Base-by-base conservation (phyloP, 2,329 filamentous ascomycete genomes). In the Aurifilum marmelostoma region DNA sequence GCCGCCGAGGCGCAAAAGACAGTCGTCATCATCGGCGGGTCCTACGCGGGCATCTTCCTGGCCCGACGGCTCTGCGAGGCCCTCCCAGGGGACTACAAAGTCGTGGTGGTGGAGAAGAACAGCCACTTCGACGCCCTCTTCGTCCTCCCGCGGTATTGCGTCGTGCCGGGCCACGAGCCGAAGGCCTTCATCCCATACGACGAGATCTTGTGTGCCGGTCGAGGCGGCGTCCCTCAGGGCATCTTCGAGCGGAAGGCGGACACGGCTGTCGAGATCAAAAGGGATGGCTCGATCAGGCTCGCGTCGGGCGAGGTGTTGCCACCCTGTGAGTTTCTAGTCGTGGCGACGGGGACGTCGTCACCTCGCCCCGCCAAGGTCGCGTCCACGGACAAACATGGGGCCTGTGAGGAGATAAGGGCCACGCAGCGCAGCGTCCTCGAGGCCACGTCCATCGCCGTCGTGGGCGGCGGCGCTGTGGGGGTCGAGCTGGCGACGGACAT, bases 121-220 rank as follows among this genome's bases (percentile, higher is more conserved):
- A 83, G 82, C 3, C 87, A 89, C 75, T 87, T 89, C 75, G 84
- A 89, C 71, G 88, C 86, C 73, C 85, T 85, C 0, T 90, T 87
- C 82, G 82, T 84, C 16, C 82, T 90, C 50, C 88, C 88, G 0
- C 82, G 88, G 4, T 88, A 85, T 74, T 85, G 82, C 54, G 87
- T 89, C 18, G 78, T 86, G 6, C 76, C 80, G n/a, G 83, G 82
- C 27, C 84, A 88, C 61, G 87, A 89, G 71, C 76, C 85, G 67
- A 86, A 86, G 73, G 86, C 86, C 0, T 89, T 90, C 71, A 85
- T 90, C 58, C 88, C 88, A 0, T 90, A 89, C 69, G 81, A 80
- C 0, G 77, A 77, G 4, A 79, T 82, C 54, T 72, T 85, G 2
- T 50, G 29, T 37, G 32, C 18, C 2, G 66, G 66, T n/a, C 66